Evolutionary conservation across 225 moss, liverwort and hornwort genomes (phyloP).

Genomic region (Ulota crispa): DNA sequence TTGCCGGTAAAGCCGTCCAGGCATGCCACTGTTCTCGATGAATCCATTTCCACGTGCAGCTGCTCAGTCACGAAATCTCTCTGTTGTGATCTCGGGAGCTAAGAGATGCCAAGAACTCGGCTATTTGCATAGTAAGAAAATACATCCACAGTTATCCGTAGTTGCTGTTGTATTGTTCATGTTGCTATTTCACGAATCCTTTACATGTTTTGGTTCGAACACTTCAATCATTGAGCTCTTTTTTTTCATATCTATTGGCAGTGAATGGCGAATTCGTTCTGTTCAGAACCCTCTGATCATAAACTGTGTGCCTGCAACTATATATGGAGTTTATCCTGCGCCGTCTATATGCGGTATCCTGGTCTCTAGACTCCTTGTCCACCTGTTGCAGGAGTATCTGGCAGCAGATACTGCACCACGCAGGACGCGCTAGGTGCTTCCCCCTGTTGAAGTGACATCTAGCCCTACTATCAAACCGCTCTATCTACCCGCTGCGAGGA

Average conservation of each 20-base stretch:
- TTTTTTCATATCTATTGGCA: constrained; percentile 21
- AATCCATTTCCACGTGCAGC: background rate
- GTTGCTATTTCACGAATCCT: background rate
- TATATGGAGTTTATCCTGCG: constrained; percentile 4
- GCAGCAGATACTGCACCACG: constrained; percentile 4
- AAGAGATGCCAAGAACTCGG: constrained; percentile 2
- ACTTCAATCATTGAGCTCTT: background rate
- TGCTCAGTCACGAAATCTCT: background rate
- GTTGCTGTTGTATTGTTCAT: constrained; percentile 13
- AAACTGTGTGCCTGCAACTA: constrained; percentile 6
- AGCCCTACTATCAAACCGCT: background rate
- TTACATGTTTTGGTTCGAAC: background rate
- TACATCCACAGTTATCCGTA: background rate
- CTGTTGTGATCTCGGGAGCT: constrained; percentile 1
- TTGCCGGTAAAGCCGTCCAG: background rate
- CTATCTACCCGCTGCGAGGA: constrained; percentile 11
- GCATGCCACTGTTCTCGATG: constrained; percentile 16
- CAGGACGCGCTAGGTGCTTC: constrained; percentile 16
- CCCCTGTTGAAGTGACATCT: background rate
- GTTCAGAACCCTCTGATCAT: constrained; percentile 15
- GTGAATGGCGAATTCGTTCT: constrained; percentile 2
- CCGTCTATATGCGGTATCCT: background rate
- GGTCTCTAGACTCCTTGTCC: constrained; percentile 2
- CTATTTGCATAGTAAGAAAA: constrained; percentile 9
- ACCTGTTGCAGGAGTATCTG: constrained; percentile 12